Base-by-base conservation (phyloP, 805 yeast genomes). In the Monosporozyma solicola region DNA sequence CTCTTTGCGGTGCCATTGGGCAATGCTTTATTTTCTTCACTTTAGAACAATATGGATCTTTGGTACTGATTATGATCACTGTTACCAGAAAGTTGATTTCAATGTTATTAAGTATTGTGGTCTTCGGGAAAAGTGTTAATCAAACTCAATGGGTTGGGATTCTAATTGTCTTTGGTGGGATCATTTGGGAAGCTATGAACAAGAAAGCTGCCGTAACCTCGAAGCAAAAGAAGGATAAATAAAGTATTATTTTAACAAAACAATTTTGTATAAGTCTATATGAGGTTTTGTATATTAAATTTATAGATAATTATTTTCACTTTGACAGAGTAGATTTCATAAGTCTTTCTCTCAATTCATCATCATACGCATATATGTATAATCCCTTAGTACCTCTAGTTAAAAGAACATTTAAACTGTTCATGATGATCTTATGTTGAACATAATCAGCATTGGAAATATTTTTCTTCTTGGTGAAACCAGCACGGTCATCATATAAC, bases 71-170 rank as follows among this genome's bases (percentile, higher is more conserved):
- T 31, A 92, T 96, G 43, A 92, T 95, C 16, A 94, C 98, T 0
- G 97, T 94, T 9, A 92, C 99, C 1, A 78, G 99, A 61, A 94
- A 94, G 64, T 92, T 94, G 97, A 74, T 90, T 49, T 89, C 97
- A 41, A 92, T 94, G 98, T 76, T 90, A 35, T 70, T 92, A 51
- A 86, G 96, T 62, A 97, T 94, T 50, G 67, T 88, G 3, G 72
- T 92, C 57, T 92, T 89, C 70, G 92, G 94, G n/a, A 97, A 94
- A 65, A 64, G 67, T 5, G 76, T 94, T 58, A 74, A 71, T 33
- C 7, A 52, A 2, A 68, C 73, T 8, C 98, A 94, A 71, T 86
- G 96, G 90, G 39, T 72, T 0, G 98, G 98, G 0, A 82, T 94
- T 5, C 51, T 67, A 1, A 69, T 87, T 54, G 99, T 94, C 1